Conservation (phyloP, 352 stramenopile species). For the Phytophthora crassamura region DNA sequence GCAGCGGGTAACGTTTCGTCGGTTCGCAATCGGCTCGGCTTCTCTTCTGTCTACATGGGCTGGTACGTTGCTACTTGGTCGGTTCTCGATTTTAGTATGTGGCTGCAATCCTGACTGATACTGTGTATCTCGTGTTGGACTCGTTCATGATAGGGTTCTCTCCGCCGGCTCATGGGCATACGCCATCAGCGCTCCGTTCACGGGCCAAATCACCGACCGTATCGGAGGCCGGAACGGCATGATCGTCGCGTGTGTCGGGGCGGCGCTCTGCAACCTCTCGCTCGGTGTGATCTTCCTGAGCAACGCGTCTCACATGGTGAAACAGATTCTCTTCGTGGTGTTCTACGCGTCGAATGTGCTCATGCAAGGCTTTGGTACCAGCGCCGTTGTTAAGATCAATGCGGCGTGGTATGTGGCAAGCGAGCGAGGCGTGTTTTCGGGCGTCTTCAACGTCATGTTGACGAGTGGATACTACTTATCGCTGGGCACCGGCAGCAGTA, state of each 20-base stretch:
- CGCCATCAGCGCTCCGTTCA: conserved; percentile 68
- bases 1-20: conserved; percentile 70
- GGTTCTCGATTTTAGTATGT: neutral
- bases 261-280: conserved; percentile 67
- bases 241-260: conserved; percentile 72
- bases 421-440: conserved; percentile 75
- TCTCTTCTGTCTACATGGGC: conserved; percentile 76
- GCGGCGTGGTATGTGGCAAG: conserved; percentile 73
- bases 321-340: conserved; percentile 58
- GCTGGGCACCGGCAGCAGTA: conserved; percentile 63
- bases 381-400: conserved; percentile 85
- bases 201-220: conserved; percentile 72
- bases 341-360: conserved; percentile 75
- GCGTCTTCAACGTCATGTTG: conserved; percentile 83
- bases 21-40: conserved; percentile 57
- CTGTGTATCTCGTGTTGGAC: neutral
- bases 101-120: neutral
- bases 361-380: conserved; percentile 81
- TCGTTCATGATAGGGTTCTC: conserved; percentile 47
- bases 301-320: conserved; percentile 34
- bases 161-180: conserved; percentile 79
- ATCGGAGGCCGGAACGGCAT: conserved; percentile 77
- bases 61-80: conserved; percentile 44
- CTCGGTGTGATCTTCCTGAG: conserved; percentile 63
- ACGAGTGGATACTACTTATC: conserved; percentile 83